These are phyloP conservation scores for Mycena chlorophos DNA, from an alignment of 768 basidiomycete genomes.

Conservation along the genomic window DNA sequence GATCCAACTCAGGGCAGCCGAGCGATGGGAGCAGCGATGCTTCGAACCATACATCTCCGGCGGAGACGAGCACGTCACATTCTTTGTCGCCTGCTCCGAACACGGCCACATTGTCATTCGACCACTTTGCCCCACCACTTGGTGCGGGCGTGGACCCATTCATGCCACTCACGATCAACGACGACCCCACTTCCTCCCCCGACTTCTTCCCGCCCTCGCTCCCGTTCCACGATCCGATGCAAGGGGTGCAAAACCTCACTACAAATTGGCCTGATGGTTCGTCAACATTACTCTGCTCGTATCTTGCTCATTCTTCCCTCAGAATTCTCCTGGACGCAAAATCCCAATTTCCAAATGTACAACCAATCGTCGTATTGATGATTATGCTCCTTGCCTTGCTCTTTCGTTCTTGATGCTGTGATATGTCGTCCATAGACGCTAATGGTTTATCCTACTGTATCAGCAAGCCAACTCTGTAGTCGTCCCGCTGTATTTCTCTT, in stretches of 20 bases:
- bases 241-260: conserved; percentile 59
- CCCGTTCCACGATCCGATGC: conserved; percentile 57
- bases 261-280: conserved; percentile 58
- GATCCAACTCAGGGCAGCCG: conserved; percentile 24
- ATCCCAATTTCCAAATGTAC: conserved; percentile 12
- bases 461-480: not conserved
- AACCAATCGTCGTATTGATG: conserved; percentile 8
- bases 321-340: conserved; percentile 39
- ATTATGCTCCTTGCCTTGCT: conserved; percentile 3
- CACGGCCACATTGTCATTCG: conserved; percentile 46
- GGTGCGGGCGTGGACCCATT: conserved; percentile 43
- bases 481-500: not conserved
- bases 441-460: not conserved
- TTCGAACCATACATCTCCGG: conserved; percentile 40
- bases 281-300: conserved; percentile 19
- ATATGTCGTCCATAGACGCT: not conserved
- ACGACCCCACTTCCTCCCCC: conserved; percentile 31
- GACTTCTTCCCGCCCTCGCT: conserved; percentile 55
- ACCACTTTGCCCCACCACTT: conserved; percentile 44
- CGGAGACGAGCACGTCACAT: conserved; percentile 28
- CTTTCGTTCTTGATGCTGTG: not conserved
- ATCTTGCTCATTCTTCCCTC: not conserved
- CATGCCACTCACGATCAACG: conserved; percentile 27
- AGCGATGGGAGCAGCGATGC: conserved; percentile 22
- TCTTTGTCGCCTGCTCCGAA: conserved; percentile 51